Evolutionary conservation across 192 early-diverging fungal genomes (phyloP).

Genomic region (Gaertneriomyces sp.): DNA sequence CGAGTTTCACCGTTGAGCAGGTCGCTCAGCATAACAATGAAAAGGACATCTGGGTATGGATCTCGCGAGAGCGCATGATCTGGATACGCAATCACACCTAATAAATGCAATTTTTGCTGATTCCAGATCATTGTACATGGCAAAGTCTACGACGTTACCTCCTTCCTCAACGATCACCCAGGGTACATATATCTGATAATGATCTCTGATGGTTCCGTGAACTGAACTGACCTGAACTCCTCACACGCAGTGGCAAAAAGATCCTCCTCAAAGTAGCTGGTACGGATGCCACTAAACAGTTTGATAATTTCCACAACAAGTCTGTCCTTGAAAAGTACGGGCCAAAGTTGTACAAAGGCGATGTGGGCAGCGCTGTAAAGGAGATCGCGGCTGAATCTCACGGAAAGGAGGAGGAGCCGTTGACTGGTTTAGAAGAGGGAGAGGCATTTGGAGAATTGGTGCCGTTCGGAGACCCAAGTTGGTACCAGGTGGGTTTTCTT

Average conservation of each 20-base stretch:
- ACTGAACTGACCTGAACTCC: neutral
- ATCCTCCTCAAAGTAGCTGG: slow-evolving; percentile 74
- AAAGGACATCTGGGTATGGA: slow-evolving; percentile 73
- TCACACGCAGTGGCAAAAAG: slow-evolving; percentile 46
- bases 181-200: slow-evolving; percentile 53
- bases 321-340: slow-evolving; percentile 63
- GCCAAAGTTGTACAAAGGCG: slow-evolving; percentile 60
- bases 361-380: slow-evolving; percentile 37
- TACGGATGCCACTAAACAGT: slow-evolving; percentile 78
- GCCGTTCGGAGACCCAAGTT: slow-evolving; percentile 77
- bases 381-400: neutral
- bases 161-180: slow-evolving; percentile 48
- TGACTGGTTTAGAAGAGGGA: slow-evolving; percentile 37
- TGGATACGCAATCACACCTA: too few species aligned
- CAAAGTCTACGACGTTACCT: slow-evolving; percentile 50
- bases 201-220: neutral
- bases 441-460: slow-evolving; percentile 71
- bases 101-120: too few species aligned
- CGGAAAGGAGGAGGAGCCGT: slow-evolving; percentile 5
- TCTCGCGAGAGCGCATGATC: neutral
- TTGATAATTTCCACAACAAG: slow-evolving; percentile 78
- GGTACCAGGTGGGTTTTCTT: slow-evolving; percentile 44
- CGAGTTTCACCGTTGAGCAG: slow-evolving; percentile 58
- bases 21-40: slow-evolving; percentile 70
- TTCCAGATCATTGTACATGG: slow-evolving; percentile 30